phyloP scores from a whole-genome alignment of 441 rosid genomes.

The Isatis lusitanica region DNA sequence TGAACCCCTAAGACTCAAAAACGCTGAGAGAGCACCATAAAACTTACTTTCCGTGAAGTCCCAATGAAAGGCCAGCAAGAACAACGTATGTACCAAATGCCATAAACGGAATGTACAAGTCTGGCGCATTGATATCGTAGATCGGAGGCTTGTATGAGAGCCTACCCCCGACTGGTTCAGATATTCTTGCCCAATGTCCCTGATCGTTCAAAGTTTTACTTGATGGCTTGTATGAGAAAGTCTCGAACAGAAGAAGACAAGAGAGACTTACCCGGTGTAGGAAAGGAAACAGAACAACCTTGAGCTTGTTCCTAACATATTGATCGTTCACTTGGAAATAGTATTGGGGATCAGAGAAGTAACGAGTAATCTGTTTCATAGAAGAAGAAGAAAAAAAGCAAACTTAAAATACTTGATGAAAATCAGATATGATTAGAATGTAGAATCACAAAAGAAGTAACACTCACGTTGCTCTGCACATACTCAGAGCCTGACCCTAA shows the following conservation, averaged over 20 bases:
- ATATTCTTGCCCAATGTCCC: slow-evolving; percentile 96
- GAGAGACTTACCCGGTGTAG: slow-evolving; percentile 70
- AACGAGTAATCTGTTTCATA: slow-evolving; percentile 72
- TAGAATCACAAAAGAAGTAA: background rate
- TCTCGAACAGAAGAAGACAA: background rate
- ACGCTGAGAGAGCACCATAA: background rate
- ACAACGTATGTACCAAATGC: slow-evolving; percentile 90
- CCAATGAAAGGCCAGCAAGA: slow-evolving; percentile 87
- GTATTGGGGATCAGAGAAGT: slow-evolving; percentile 91
- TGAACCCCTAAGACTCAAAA: background rate
- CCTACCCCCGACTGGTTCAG: slow-evolving; percentile 95
- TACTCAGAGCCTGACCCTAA: slow-evolving; percentile 95
- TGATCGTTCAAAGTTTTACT: slow-evolving; percentile 31
- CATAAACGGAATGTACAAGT: slow-evolving; percentile 91
- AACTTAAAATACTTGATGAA: background rate
- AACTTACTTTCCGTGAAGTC: slow-evolving; percentile 86
- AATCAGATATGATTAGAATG: background rate
- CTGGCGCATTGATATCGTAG: slow-evolving; percentile 95
- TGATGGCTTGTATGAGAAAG: background rate
- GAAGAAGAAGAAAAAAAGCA: background rate
- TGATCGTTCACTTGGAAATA: slow-evolving; percentile 97
- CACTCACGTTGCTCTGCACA: slow-evolving; percentile 94
- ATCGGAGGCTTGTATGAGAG: slow-evolving; percentile 96
- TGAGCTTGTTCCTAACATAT: slow-evolving; percentile 91
- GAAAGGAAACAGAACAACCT: slow-evolving; percentile 80